Percentiles rank a stretch among this genome's conserved stretches.
Conservation (phyloP, 306 rosid species). For the Pterocarpus macrocarpus region DNA sequence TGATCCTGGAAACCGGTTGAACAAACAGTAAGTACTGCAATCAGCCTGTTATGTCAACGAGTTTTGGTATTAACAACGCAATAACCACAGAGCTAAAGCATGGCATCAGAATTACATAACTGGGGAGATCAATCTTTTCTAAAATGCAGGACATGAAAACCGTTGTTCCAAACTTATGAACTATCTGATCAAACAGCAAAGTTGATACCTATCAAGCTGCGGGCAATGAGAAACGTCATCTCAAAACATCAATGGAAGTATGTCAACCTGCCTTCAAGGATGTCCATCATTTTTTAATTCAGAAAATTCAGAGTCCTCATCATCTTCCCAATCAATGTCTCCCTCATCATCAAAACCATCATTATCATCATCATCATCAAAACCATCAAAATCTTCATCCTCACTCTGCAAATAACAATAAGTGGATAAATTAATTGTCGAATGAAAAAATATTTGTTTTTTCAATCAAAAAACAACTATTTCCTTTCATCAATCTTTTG, state of each 20-base stretch:
- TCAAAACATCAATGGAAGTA: slow-evolving; percentile 22
- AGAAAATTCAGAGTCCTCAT: slow-evolving; percentile 44
- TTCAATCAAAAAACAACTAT: not conserved
- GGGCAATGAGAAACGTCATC: slow-evolving; percentile 39
- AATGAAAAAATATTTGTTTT: not conserved
- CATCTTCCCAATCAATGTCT: slow-evolving; percentile 52
- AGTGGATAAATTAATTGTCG: slow-evolving; percentile 3
- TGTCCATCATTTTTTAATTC: slow-evolving; percentile 30
- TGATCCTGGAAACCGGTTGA: not conserved
- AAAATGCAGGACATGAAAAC: not conserved
- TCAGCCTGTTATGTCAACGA: slow-evolving; percentile 11
- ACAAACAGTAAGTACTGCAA: slow-evolving; percentile 5
- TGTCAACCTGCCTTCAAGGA: slow-evolving; percentile 47
- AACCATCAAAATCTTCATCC: slow-evolving; percentile 61
- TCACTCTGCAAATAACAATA: slow-evolving; percentile 63
- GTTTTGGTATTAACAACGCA: not conserved
- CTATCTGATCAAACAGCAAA: slow-evolving; percentile 35
- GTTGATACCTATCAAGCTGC: slow-evolving; percentile 45
- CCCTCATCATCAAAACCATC: slow-evolving; percentile 29
- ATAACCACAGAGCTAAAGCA: slow-evolving; percentile 9
- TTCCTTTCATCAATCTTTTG: slow-evolving; percentile 32
- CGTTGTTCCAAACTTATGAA: slow-evolving; percentile 5
- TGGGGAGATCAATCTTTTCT: not conserved
- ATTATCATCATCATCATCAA: slow-evolving; percentile 42
- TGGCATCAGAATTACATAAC: slow-evolving; percentile 20